Evolutionary conservation across 805 yeast genomes (phyloP).

Genomic region (Cyberlindnera xishuangbannaensis): DNA sequence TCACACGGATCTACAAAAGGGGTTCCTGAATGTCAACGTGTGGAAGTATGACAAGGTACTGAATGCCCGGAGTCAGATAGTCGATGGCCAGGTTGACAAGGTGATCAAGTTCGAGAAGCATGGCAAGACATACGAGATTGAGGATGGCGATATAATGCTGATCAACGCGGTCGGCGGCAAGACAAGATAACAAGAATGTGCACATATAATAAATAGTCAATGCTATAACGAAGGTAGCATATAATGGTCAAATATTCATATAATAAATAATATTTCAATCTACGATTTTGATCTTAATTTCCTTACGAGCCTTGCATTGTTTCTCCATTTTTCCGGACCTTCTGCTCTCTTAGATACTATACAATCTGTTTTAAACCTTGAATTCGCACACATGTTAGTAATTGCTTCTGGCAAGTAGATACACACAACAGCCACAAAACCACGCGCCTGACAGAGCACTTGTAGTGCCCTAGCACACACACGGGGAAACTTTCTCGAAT

Average conservation of each 20-base stretch:
- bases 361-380: too few relatives aligned
- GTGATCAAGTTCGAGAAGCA: constrained; percentile 33
- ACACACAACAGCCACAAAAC: too few relatives aligned
- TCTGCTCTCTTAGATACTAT: too few relatives aligned
- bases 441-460: too few relatives aligned
- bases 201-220: too few relatives aligned
- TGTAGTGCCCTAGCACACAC: too few relatives aligned
- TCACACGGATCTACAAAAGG: constrained; percentile 77
- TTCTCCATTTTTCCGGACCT: too few relatives aligned
- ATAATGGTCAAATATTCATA: neutral
- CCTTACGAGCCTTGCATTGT: too few relatives aligned
- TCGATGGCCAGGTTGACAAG: constrained; percentile 28
- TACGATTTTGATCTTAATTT: constrained; percentile 1
- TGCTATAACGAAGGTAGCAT: too few relatives aligned
- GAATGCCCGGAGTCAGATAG: constrained; percentile 11
- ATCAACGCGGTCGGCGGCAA: constrained; percentile 72
- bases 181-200: constrained; percentile 25
- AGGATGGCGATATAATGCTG: constrained; percentile 77
- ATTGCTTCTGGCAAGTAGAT: too few relatives aligned
- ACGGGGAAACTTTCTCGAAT: too few relatives aligned
- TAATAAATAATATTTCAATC: neutral
- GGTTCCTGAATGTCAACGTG: constrained; percentile 76
- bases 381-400: too few relatives aligned
- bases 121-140: constrained; percentile 75
- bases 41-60: constrained; percentile 58